phyloP scores from a whole-genome alignment of 108 stramenopile species.

The Pelagomonas calceolata region DNA sequence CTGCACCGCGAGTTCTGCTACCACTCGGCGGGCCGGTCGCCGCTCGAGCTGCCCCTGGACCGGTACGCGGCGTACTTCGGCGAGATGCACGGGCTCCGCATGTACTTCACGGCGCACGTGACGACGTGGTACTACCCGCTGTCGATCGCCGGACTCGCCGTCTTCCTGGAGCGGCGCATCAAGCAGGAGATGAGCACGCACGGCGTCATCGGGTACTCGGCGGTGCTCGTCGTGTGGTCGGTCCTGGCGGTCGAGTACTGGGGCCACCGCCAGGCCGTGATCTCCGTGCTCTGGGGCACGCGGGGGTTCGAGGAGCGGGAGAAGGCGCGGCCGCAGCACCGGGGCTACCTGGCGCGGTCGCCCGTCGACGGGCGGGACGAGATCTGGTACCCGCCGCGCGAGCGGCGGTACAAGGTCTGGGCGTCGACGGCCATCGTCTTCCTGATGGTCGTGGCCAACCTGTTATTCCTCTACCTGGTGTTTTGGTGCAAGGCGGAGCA shows the following conservation, averaged over 20 bases:
- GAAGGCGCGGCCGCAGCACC: conserved; percentile 22
- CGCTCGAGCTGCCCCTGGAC: conserved; percentile 24
- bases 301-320: conserved; percentile 27
- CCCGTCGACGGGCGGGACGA: conserved; percentile 16
- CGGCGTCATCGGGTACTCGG: conserved; percentile 5
- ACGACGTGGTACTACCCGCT: conserved; percentile 15
- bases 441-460: conserved; percentile 16
- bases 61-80: conserved; percentile 41
- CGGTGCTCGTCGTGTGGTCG: conserved; percentile 32
- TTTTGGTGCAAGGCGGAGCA: conserved; percentile 2
- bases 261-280: conserved; percentile 11
- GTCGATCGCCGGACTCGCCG: background rate
- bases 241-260: conserved; percentile 33
- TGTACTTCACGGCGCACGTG: conserved; percentile 43
- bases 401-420: background rate
- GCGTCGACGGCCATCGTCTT: conserved; percentile 12
- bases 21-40: background rate
- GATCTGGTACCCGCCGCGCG: conserved; percentile 1
- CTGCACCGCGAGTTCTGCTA: background rate
- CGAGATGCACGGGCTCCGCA: conserved; percentile 42
- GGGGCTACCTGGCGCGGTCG: conserved; percentile 7
- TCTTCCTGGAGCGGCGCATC: conserved; percentile 2
- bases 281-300: conserved; percentile 23
- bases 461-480: conserved; percentile 22
- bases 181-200: background rate